phyloP scores from a whole-genome alignment of 106 monocot species.

The Apostasia ramifera region DNA sequence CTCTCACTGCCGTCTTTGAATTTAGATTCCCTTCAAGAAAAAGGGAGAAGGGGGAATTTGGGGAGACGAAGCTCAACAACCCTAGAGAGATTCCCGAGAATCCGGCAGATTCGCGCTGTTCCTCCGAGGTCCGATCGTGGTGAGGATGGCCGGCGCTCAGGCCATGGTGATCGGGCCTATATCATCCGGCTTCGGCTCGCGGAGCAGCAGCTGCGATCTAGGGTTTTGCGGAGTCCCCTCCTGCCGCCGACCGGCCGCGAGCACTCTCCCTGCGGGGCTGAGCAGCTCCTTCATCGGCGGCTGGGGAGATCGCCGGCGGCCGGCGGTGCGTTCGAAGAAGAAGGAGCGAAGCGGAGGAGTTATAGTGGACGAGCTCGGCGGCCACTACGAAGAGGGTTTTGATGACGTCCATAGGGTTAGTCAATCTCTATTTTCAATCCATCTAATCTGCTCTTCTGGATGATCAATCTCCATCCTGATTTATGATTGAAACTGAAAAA shows the following conservation, averaged over 20 bases:
- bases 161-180: conserved; percentile 34
- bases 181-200: conserved; percentile 6
- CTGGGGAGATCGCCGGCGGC: conserved; percentile 11
- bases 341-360: conserved; percentile 5
- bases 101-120: neutral
- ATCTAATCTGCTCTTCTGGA: neutral
- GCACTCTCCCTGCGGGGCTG: conserved; percentile 24
- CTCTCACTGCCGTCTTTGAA: neutral
- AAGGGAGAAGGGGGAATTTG: neutral
- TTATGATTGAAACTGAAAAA: neutral
- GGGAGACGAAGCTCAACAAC: no score
- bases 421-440: neutral
- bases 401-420: conserved; percentile 62
- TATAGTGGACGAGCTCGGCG: conserved; percentile 59
- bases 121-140: neutral
- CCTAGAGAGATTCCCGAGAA: neutral
- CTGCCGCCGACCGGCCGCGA: conserved; percentile 1
- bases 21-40: no score
- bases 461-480: neutral
- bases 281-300: conserved; percentile 34
- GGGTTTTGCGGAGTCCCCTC: neutral
- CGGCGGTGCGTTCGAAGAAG: conserved; percentile 11
- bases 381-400: conserved; percentile 81
- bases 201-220: conserved; percentile 13
- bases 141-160: conserved; percentile 29